phyloP scores from a whole-genome alignment of 495 filamentous ascomycete species.

The Podospora appendiculata region DNA sequence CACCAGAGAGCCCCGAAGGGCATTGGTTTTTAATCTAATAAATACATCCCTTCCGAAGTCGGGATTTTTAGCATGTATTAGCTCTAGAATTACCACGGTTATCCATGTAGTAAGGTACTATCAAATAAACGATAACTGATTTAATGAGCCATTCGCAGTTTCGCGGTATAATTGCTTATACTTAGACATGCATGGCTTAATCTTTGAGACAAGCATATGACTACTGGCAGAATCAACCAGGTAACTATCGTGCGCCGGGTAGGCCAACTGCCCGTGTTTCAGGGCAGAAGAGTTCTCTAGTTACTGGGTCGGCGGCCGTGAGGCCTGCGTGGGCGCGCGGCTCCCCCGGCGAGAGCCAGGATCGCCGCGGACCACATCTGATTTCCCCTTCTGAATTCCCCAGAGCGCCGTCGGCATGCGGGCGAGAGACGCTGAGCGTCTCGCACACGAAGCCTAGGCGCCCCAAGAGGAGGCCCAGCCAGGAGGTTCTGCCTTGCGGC shows the following conservation, averaged over 20 bases:
- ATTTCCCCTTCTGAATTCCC: not conserved
- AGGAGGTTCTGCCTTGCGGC: not conserved
- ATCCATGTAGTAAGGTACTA: slow-evolving; percentile 66
- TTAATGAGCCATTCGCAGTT: slow-evolving; percentile 68
- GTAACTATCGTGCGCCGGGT: not conserved
- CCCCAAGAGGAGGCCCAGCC: slow-evolving; percentile 29
- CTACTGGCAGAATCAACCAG: slow-evolving; percentile 45
- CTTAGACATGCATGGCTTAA: slow-evolving; percentile 69
- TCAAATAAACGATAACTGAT: slow-evolving; percentile 69
- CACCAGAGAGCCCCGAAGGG: slow-evolving; percentile 52
- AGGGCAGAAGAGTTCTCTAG: slow-evolving; percentile 5
- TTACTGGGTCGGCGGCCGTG: slow-evolving; percentile 5
- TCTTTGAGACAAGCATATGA: slow-evolving; percentile 69
- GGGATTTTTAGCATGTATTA: slow-evolving; percentile 65
- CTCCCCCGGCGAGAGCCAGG: slow-evolving; percentile 2
- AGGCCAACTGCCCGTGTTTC: not conserved
- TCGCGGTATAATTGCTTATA: slow-evolving; percentile 63
- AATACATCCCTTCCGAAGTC: slow-evolving; percentile 59
- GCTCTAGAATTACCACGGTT: slow-evolving; percentile 69
- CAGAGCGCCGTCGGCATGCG: not conserved
- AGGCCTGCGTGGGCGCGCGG: slow-evolving; percentile 9
- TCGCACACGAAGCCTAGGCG: not conserved
- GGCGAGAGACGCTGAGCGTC: not conserved
- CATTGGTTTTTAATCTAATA: slow-evolving; percentile 67
- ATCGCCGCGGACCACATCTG: not conserved